Evolutionary conservation across 306 rosid species (phyloP).

Genomic region (Cotoneaster glaucophyllus): DNA sequence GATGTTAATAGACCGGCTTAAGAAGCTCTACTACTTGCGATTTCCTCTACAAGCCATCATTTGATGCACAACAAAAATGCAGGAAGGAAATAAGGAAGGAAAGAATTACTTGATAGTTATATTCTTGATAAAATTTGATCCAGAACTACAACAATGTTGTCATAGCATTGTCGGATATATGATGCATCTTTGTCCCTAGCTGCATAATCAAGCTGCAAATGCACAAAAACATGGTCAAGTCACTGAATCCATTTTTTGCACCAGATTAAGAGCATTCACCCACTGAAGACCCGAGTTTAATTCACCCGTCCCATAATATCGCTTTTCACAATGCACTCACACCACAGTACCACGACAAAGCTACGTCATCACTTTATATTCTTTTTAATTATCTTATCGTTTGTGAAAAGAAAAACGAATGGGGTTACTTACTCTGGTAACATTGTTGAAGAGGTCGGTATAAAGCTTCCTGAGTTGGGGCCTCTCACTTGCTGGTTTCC

Average conservation of each 20-base stretch:
- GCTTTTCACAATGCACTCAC: too few species aligned
- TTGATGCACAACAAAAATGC: background rate
- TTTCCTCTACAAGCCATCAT: background rate
- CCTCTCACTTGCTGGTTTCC: slow-evolving; percentile 57
- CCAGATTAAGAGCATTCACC: too few species aligned
- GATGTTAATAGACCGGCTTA: background rate
- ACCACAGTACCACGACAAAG: too few species aligned
- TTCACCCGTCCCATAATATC: too few species aligned
- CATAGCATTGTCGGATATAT: slow-evolving; percentile 47
- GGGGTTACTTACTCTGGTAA: slow-evolving; percentile 24
- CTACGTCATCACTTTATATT: too few species aligned
- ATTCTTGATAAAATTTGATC: slow-evolving; percentile 53
- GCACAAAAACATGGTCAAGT: background rate
- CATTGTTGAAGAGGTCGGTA: slow-evolving; percentile 50
- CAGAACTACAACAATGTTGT: slow-evolving; percentile 48
- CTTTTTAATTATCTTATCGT: too few species aligned
- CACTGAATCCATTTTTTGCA: background rate
- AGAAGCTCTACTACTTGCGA: background rate
- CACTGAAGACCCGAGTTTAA: too few species aligned
- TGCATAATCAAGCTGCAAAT: slow-evolving; percentile 71
- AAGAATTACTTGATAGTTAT: slow-evolving; percentile 1
- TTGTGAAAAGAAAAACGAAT: background rate
- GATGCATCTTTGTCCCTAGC: slow-evolving; percentile 66
- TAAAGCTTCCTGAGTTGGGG: slow-evolving; percentile 60
- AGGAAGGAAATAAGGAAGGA: background rate